A percentile compares a stretch with the other conserved stretches of the same genome.
Evolutionary conservation across 2,329 filamentous ascomycete species (phyloP).

Genomic region (Colletotrichum cereale): DNA sequence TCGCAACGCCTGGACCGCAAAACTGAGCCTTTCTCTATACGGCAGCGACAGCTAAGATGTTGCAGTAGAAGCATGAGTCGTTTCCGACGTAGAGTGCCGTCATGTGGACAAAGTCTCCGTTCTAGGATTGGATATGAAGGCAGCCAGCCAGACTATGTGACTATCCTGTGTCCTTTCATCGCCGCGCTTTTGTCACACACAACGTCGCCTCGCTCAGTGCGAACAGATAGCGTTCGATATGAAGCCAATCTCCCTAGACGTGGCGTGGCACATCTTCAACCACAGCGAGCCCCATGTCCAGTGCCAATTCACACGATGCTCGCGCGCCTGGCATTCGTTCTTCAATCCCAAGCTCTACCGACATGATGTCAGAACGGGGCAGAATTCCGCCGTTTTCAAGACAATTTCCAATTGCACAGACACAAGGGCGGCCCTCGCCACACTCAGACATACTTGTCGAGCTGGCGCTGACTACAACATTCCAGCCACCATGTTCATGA

Average conservation of each 20-base stretch:
- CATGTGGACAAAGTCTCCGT: neutral
- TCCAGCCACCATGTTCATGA: neutral
- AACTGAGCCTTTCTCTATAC: neutral
- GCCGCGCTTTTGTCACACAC: neutral
- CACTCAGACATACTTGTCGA: neutral
- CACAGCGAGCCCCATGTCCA: neutral
- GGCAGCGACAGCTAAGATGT: neutral
- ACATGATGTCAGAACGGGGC: neutral
- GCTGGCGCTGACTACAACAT: constrained; percentile 8
- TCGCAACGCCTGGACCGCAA: neutral
- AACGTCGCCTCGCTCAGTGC: neutral
- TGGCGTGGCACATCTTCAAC: constrained; percentile 3
- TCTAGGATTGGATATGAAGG: constrained; percentile 1
- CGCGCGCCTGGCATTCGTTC: neutral
- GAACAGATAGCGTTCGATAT: neutral
- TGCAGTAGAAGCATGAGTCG: neutral
- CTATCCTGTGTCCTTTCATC: neutral
- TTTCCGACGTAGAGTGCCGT: neutral
- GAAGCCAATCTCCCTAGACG: neutral
- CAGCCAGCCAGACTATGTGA: neutral
- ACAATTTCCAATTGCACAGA: constrained; percentile 2
- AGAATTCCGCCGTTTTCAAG: constrained; percentile 1
- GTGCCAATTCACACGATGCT: neutral
- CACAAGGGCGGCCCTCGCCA: neutral
- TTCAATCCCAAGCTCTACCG: constrained; percentile 16